Percentiles rank a stretch among this genome's conserved stretches.
Conservation (phyloP, 805 yeast genomes). For the Yamadazyma kitorensis region DNA sequence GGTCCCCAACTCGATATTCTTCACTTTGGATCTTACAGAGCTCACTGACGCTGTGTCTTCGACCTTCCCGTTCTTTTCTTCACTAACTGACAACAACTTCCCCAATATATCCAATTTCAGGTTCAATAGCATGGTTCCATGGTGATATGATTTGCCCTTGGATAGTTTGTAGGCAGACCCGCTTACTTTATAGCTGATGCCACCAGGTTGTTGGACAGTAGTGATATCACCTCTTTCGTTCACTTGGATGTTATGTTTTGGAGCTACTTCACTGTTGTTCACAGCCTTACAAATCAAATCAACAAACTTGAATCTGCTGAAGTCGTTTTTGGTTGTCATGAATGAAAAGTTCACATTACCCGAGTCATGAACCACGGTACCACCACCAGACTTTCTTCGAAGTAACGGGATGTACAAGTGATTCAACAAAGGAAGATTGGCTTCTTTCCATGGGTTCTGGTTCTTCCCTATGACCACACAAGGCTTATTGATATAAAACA, state of each 20-base stretch:
- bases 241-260: constrained; percentile 38
- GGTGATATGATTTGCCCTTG: constrained; percentile 82
- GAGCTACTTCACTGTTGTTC: constrained; percentile 15
- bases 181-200: constrained; percentile 57
- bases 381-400: constrained; percentile 90
- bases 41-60: constrained; percentile 54
- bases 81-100: constrained; percentile 53
- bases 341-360: constrained; percentile 88
- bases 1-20: constrained; percentile 52
- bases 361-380: constrained; percentile 90
- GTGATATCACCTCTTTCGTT: constrained; percentile 83
- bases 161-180: constrained; percentile 93
- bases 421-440: constrained; percentile 56
- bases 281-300: constrained; percentile 37
- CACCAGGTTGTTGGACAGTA: constrained; percentile 26
- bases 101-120: constrained; percentile 61
- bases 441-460: constrained; percentile 92
- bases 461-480: constrained; percentile 95
- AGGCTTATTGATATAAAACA: constrained; percentile 74
- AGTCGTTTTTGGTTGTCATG: constrained; percentile 64
- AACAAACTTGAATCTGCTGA: constrained; percentile 58
- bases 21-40: constrained; percentile 79
- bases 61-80: constrained; percentile 37
- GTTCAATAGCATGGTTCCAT: constrained; percentile 87
- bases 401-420: constrained; percentile 59